Evolutionary conservation across 805 yeast species (phyloP).

Genomic region (Wickerhamiella slavikovae): DNA sequence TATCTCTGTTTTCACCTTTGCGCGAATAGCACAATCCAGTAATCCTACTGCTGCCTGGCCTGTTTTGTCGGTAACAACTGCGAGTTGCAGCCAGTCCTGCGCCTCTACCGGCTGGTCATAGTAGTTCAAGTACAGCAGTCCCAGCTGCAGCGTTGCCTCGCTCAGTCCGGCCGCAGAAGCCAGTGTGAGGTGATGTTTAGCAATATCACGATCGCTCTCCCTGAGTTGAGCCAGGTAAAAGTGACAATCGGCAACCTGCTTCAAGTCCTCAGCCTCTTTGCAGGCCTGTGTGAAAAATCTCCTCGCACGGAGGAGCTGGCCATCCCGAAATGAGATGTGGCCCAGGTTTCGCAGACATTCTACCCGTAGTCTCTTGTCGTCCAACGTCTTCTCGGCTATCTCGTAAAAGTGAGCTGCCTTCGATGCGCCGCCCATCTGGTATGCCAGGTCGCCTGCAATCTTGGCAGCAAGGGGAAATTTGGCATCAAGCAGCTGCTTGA

Average conservation of each 20-base stretch:
- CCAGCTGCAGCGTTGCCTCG: slow-evolving; percentile 58
- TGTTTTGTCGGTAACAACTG: slow-evolving; percentile 18
- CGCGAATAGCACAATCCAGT: slow-evolving; percentile 8
- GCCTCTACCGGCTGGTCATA: slow-evolving; percentile 43
- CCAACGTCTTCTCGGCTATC: slow-evolving; percentile 27
- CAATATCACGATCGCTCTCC: slow-evolving; percentile 38
- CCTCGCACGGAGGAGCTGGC: slow-evolving; percentile 32
- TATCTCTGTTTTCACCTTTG: slow-evolving; percentile 4
- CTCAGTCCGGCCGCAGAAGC: slow-evolving; percentile 60
- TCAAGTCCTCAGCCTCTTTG: slow-evolving; percentile 29
- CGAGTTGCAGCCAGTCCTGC: slow-evolving; percentile 69
- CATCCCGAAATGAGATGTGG: slow-evolving; percentile 32
- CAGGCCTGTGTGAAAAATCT: slow-evolving; percentile 40
- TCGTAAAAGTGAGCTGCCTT: slow-evolving; percentile 43
- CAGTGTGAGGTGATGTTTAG: slow-evolving; percentile 53
- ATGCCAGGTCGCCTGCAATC: slow-evolving; percentile 58
- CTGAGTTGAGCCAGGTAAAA: slow-evolving; percentile 56
- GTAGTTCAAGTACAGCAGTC: slow-evolving; percentile 61
- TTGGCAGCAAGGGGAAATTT: slow-evolving; percentile 61
- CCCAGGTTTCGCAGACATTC: slow-evolving; percentile 53
- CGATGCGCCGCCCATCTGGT: slow-evolving; percentile 21
- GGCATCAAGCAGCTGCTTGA: slow-evolving; percentile 32
- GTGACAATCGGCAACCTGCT: slow-evolving; percentile 47
- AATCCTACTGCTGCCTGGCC: slow-evolving; percentile 11
- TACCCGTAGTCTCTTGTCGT: slow-evolving; percentile 35